Base-by-base conservation (phyloP, 148 eudicot species). In the Nepenthes mirabilis region DNA sequence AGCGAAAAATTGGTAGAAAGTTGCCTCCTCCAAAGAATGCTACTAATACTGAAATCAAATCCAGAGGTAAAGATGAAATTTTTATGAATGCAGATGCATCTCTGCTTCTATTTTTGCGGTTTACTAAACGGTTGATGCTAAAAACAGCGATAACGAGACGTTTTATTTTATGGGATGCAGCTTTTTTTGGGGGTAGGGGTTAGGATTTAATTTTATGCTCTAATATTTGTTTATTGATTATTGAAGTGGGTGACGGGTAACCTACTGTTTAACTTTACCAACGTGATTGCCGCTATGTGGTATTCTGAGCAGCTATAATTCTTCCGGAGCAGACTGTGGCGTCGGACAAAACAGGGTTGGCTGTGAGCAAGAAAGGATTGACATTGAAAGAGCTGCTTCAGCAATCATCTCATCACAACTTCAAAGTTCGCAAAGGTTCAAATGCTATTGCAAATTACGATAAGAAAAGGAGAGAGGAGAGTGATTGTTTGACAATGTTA, bases 281-380 rank as follows among this genome's bases (percentile, higher is more conserved):
- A 11, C n/a, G 32, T 52, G 55, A 10, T 12, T 11, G 6, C 32
- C 32, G 23, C 14, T 11, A 52, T 12, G 14, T 5, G 23, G 23
- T 23, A 23, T 23, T 23, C 23, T 6, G 55, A 61, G 56, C 79
- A 88, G 96, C 88, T 33, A 88, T 91, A 37, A 67, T 88, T 56
- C 94, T 91, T 62, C 98, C 95, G 33, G 96, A 91, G 70, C 98
- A 91, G 75, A 91, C 91, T 75, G 79, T 91, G 54, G 98, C 83
- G 12, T 75, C 96, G 32, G 94, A 91, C 54, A 91, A 88, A 71
- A 73, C 72, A 11, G 96, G 98, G 43, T 74, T 88, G 58, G 87
- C 95, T 11, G 77, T 86, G 75, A 91, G 88, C 78, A 91, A 75
- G 66, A 91, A 88, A 67, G 98, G 98, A 2, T 77, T 88, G 70